Percentiles rank a stretch among this genome's conserved stretches.
These are phyloP conservation scores for Ceratobasidium sp. DNA, from an alignment of 1,284 basidiomycete genomes.

Conservation along the genomic window DNA sequence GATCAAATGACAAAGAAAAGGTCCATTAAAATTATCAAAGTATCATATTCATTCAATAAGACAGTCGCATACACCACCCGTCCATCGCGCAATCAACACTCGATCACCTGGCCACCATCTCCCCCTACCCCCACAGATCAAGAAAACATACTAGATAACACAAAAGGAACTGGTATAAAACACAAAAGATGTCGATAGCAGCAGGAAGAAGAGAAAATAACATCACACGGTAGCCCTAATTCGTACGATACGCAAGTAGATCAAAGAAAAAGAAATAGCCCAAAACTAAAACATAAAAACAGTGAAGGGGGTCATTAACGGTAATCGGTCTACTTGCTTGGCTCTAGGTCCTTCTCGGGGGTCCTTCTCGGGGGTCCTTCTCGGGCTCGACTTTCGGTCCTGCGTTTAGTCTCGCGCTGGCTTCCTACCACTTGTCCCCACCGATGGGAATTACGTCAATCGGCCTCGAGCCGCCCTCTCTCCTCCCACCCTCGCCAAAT, in stretches of 20 bases:
- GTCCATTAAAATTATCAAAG: too few species aligned
- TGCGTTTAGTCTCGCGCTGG: background rate
- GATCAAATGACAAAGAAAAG: too few species aligned
- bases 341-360: background rate
- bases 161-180: constrained; percentile 8
- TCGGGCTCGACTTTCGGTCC: background rate
- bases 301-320: background rate
- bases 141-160: background rate
- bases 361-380: too few species aligned
- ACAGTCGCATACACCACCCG: too few species aligned
- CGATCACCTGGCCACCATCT: too few species aligned
- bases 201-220: too few species aligned
- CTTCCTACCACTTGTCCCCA: constrained; percentile 10
- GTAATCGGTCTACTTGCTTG: background rate
- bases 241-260: background rate
- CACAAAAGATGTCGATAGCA: constrained; percentile 17
- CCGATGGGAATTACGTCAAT: constrained; percentile 40
- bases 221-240: background rate
- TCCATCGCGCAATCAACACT: too few species aligned
- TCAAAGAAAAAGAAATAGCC: background rate
- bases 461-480: constrained; percentile 3
- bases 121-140: too few species aligned
- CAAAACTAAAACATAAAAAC: background rate
- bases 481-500: background rate
- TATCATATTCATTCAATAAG: too few species aligned